These are phyloP conservation scores for Calocera viscosa DNA, from an alignment of 768 basidiomycete genomes.

Conservation along the genomic window DNA sequence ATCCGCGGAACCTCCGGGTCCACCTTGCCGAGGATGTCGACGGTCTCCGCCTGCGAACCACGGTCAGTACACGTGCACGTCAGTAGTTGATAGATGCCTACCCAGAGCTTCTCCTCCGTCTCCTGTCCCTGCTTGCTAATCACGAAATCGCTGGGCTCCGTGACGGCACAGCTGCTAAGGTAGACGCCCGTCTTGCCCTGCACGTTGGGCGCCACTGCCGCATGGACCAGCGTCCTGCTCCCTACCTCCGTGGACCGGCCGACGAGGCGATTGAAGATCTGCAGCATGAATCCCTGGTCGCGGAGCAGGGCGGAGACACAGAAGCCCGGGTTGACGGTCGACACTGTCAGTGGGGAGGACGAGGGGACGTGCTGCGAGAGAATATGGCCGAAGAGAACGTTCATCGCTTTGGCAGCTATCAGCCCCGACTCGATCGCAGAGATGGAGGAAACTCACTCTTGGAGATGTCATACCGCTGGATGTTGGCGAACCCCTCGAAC, in stretches of 20 bases:
- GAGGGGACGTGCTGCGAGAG: not conserved
- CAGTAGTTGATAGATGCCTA: not conserved
- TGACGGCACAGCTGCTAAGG: not conserved
- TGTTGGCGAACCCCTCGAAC: not conserved
- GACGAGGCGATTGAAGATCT: not conserved
- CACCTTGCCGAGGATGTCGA: not conserved
- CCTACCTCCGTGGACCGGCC: not conserved
- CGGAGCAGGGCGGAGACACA: not conserved
- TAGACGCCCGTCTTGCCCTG: conserved; percentile 6
- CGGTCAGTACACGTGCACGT: not conserved
- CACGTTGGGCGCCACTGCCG: not conserved
- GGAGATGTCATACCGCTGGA: conserved; percentile 11
- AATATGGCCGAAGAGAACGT: not conserved
- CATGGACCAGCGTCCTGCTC: not conserved
- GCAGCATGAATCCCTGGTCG: not conserved
- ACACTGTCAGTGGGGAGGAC: not conserved
- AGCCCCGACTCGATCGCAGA: not conserved
- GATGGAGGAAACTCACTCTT: not conserved
- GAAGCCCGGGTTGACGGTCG: conserved; percentile 1
- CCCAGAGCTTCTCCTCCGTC: not conserved
- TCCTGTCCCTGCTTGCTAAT: not conserved
- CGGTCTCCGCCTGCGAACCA: not conserved
- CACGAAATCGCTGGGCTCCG: conserved; percentile 1
- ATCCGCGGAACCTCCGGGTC: not conserved
- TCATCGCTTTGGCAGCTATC: not conserved